Evolutionary conservation across 257 asterid genomes (phyloP).

Genomic region (Anisodus tanguticus): DNA sequence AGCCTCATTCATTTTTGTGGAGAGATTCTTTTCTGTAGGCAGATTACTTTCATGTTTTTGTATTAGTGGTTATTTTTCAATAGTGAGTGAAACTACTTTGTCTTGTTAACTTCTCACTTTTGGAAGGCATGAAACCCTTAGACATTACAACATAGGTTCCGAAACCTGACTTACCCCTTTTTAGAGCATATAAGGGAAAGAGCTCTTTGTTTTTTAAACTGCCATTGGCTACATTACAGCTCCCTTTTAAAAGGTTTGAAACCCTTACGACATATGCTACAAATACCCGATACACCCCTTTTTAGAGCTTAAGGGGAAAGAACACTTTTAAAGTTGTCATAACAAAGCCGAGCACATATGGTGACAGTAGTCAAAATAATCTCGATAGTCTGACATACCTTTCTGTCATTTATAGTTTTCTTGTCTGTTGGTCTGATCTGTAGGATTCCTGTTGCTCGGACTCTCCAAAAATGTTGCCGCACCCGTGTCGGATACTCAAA

Average conservation of each 20-base stretch:
- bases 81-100: background rate
- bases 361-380: background rate
- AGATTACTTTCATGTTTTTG: background rate
- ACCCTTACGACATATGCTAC: background rate
- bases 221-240: background rate
- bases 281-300: background rate
- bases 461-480: too few relatives aligned
- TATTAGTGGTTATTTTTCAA: background rate
- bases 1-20: background rate
- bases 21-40: constrained; percentile 2
- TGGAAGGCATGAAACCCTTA: background rate
- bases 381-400: background rate
- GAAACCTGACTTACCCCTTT: background rate
- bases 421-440: background rate
- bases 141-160: background rate
- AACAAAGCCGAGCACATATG: background rate
- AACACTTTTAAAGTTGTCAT: background rate
- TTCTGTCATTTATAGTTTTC: constrained; percentile 11
- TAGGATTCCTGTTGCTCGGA: background rate
- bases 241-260: background rate
- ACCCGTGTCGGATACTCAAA: too few relatives aligned
- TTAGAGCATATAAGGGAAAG: background rate
- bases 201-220: background rate
- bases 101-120: background rate
- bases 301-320: background rate